These are phyloP conservation scores for Amanita rimosa DNA, from an alignment of 768 basidiomycete genomes.

Conservation along the genomic window DNA sequence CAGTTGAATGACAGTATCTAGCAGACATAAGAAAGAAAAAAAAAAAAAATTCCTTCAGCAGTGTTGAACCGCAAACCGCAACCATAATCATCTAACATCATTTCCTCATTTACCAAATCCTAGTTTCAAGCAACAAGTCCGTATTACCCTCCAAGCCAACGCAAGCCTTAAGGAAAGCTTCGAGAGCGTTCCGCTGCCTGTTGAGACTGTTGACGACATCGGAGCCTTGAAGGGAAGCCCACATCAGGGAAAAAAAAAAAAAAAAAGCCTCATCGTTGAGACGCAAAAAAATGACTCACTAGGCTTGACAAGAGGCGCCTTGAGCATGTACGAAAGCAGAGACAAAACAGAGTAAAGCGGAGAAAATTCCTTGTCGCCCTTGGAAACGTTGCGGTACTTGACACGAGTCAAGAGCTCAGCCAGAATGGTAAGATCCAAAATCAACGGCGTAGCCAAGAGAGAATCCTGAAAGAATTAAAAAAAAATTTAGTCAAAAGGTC, in stretches of 20 bases:
- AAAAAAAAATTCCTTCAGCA: no score
- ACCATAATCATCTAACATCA: no score
- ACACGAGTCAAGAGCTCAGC: slow-evolving; percentile 91
- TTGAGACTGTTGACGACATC: slow-evolving; percentile 93
- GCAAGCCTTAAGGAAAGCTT: slow-evolving; percentile 91
- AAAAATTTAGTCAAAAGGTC: background rate
- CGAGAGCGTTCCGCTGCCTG: slow-evolving; percentile 91
- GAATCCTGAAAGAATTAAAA: slow-evolving; percentile 52
- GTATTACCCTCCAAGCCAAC: slow-evolving; percentile 74
- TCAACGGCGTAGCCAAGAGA: slow-evolving; percentile 89
- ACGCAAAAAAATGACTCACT: slow-evolving; percentile 30
- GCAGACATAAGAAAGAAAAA: no score
- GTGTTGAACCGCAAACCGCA: slow-evolving; percentile 1
- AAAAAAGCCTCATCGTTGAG: background rate
- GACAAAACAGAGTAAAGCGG: slow-evolving; percentile 88
- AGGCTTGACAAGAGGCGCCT: slow-evolving; percentile 95
- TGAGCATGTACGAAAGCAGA: slow-evolving; percentile 93
- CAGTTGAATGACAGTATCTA: background rate
- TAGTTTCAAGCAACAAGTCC: slow-evolving; percentile 79
- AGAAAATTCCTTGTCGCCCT: slow-evolving; percentile 47
- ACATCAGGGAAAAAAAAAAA: no score
- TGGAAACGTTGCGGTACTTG: slow-evolving; percentile 57
- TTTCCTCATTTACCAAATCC: slow-evolving; percentile 68
- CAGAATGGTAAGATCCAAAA: slow-evolving; percentile 87
- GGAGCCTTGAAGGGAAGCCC: slow-evolving; percentile 33